Evolutionary conservation across 495 filamentous ascomycete species (phyloP), one percentile per base, ranked within the genome.

Genomic region (Talaromyces ruber): DNA sequence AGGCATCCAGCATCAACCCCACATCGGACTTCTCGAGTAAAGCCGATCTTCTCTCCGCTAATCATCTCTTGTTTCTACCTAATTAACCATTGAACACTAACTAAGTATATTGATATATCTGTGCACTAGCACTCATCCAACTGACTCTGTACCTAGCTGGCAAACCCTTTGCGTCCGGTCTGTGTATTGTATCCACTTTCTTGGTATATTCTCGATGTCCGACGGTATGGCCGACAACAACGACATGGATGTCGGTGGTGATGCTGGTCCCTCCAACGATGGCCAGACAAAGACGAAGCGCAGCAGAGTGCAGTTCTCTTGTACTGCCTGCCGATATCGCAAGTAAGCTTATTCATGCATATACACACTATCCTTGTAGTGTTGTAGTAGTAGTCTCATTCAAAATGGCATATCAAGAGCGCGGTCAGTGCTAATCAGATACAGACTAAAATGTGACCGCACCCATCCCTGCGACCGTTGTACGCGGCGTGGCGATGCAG

Each of bases 401-500:
- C 30, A 34, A 34, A 12, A 34, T 39, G 34, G 4, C 9, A 39
- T 1, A 39, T 16, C 34, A 16, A 6, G 14, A 39, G 34, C 16
- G 1, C 14, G 16, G 34, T 1, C 34, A 9, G 3, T 45, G 18
- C 37, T 22, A 26, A 1, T 14, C n/a, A 21, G 24, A 18, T 14
- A 18, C 62, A 83, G 81, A 65, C 68, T 82, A 14, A 83, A 81
- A 72, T 82, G 81, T 64, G 76, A 79, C 58, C 81, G 81, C 53
- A 75, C 72, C 14, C 67, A 78, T 39, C 81, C 81, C 2, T 83
- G 81, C 64, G 74, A 69, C 28, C 80, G 81, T 59, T 82, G 81
- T 64, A 72, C 69, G 55, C 79, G 76, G 64, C 72, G 81, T n/a
- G 72, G 72, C 18, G 76, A 81, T 52, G 70, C 68, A 9, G 66